Evolutionary conservation across 2,329 filamentous ascomycete genomes (phyloP), one percentile per base, ranked within the genome.

Genomic region (Lasiodiplodia citricola): DNA sequence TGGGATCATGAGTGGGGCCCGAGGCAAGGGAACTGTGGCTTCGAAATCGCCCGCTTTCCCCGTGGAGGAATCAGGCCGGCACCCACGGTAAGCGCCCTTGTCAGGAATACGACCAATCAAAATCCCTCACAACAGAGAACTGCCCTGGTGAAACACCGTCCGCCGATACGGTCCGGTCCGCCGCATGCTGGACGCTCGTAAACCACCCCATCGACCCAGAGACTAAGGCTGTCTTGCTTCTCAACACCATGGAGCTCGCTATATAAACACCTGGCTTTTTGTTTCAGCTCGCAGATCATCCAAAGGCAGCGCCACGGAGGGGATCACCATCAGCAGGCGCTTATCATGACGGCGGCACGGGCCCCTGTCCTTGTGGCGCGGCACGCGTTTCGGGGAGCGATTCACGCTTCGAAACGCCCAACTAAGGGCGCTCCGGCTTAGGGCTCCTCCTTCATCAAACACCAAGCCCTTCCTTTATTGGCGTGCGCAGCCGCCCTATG

Each of bases 21-120:
- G 35, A 35, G 10, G 16, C 44, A 47, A 52, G 44, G 58, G 58
- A 52, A 50, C 60, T 50, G 51, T 50, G 51, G 44, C 25, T 25
- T 7, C 21, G 25, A 44, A 21, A 13, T 28, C 23, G 38, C 21
- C 44, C 57, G 57, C 41, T 63, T 63, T 63, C 60, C 60, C 60
- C 44, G 44, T 52, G 44, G 57, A 63, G 60, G 28, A 10, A 63
- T 21, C 18, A 50, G 23, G 25, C 58, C 58, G 58, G 25, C 13
- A 18, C 5, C 44, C n/a, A 18, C 25, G 47, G 51, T 25, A 64
- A 64, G 60, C 60, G 60, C 60, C 60, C 58, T 50, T 35, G 58
- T 63, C 58, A 41, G 16, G 58, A 63, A 63, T 63, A 63, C 58
- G 58, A 28, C 58, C 58, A 63, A 63, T 63, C 44, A 63, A 63